Base-by-base conservation (phyloP, 2,329 filamentous ascomycete genomes). In the Exophiala dermatitidis region DNA sequence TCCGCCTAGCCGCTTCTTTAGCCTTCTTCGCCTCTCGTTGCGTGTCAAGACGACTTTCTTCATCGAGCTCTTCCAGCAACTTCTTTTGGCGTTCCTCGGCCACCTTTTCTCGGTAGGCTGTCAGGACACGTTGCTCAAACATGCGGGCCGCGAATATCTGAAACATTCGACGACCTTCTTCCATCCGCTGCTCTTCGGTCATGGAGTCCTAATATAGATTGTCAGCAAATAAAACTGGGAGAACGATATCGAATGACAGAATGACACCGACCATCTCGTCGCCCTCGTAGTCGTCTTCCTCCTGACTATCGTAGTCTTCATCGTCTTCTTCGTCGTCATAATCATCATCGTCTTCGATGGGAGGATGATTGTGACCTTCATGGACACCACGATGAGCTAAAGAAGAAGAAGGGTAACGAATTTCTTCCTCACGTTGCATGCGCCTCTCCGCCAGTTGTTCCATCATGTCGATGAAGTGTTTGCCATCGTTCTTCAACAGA, bases 381-480 rank as follows among this genome's bases (percentile, higher is more conserved):
- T 86, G 85, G 56, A 81, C 68, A 58, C 75, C 69, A 62, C 74
- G 77, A 69, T 83, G 78, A 60, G 75, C 73, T 48, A 76, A 72
- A 66, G 78, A 77, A 59, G 80, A 78, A 52, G 84, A 77, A 66
- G 83, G 77, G 64, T 82, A 81, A 62, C 84, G 83, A 47, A 88
- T 88, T 68, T 96, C 90, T 72, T 93, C 90, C 74, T 97, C 91
- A 63, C 93, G 85, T 67, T 90, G 88, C 91, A 98, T 96, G 64
- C 93, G 83, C 65, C 91, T 88, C 74, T 98, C 93, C 36, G 93
- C 93, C 64, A 98, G 80, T 74, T 97, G 91, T 71, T 98, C 93
- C 93, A 98, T 98, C 93, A 98, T 98, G 70, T 98, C 93, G 72
- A 98, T 98, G 74, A 98, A 98, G 68, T 95, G 95, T 72, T 95